These are phyloP conservation scores for Lachnum nothofagi DNA, from an alignment of 2,329 filamentous ascomycete genomes.

Conservation along the genomic window DNA sequence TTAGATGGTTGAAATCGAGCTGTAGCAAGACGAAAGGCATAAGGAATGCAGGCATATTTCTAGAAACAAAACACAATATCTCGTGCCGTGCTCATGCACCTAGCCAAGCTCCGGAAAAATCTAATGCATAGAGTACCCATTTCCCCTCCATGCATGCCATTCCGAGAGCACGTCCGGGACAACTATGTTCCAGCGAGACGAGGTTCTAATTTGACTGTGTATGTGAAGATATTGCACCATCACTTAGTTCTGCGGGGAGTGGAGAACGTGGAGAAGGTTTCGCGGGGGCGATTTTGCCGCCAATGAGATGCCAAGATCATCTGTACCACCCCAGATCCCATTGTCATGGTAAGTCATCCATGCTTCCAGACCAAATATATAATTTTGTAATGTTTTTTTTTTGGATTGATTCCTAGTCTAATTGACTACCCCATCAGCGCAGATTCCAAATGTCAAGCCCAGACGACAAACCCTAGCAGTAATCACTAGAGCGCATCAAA, in stretches of 20 bases:
- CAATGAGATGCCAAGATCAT: background rate
- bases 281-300: slow-evolving; percentile 4
- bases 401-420: slow-evolving; percentile 23
- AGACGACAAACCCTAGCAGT: slow-evolving; percentile 7
- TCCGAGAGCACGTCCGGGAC: background rate
- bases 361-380: too few species aligned
- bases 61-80: too few species aligned
- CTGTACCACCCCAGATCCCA: too few species aligned
- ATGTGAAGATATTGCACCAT: too few species aligned
- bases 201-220: background rate
- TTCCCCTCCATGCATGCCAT: background rate
- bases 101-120: slow-evolving; percentile 8
- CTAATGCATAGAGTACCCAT: slow-evolving; percentile 7
- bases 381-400: slow-evolving; percentile 31
- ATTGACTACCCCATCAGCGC: slow-evolving; percentile 6
- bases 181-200: background rate
- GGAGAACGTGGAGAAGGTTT: background rate
- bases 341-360: too few species aligned
- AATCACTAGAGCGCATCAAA: slow-evolving; percentile 7
- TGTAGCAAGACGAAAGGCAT: background rate
- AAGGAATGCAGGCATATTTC: background rate
- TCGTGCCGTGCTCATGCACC: background rate
- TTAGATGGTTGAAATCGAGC: background rate
- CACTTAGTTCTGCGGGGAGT: too few species aligned
- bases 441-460: slow-evolving; percentile 1